A percentile compares a stretch with the other conserved stretches of the same genome.
Conservation (phyloP, 2,329 filamentous ascomycete genomes). For the Purpureocillium takamizusanense region DNA sequence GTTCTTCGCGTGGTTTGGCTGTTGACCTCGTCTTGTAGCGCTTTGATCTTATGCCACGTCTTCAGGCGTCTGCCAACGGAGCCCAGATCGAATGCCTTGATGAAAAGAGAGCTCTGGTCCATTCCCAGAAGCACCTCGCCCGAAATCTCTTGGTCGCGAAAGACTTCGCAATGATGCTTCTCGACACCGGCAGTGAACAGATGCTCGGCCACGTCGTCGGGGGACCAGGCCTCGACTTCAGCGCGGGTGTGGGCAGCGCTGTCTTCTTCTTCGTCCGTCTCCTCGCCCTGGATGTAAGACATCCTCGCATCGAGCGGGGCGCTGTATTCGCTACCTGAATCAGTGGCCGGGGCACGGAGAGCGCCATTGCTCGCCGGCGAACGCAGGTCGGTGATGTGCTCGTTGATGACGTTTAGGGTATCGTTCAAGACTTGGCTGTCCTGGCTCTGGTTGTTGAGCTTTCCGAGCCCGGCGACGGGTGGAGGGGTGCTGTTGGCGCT, state of each 20-base stretch:
- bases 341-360: constrained; percentile 48
- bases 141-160: constrained; percentile 89
- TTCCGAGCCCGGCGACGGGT: constrained; percentile 14
- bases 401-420: constrained; percentile 90
- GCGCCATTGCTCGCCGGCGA: constrained; percentile 42
- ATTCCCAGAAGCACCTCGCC: constrained; percentile 89
- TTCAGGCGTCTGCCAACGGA: constrained; percentile 83
- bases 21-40: constrained; percentile 78
- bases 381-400: constrained; percentile 84
- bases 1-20: constrained; percentile 39
- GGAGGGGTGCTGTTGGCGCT: constrained; percentile 16
- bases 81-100: constrained; percentile 91
- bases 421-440: constrained; percentile 78
- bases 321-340: constrained; percentile 88
- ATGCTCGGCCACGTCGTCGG: constrained; percentile 79
- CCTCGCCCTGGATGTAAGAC: constrained; percentile 88
- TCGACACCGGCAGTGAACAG: constrained; percentile 80
- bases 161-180: constrained; percentile 84
- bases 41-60: constrained; percentile 95
- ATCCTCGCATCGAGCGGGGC: constrained; percentile 65
- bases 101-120: constrained; percentile 90
- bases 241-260: constrained; percentile 48
- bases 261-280: constrained; percentile 91
- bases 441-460: constrained; percentile 35
- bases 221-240: constrained; percentile 73